phyloP scores from a whole-genome alignment of 192 early-diverging fungal genomes.

The Backusella macrospora region DNA sequence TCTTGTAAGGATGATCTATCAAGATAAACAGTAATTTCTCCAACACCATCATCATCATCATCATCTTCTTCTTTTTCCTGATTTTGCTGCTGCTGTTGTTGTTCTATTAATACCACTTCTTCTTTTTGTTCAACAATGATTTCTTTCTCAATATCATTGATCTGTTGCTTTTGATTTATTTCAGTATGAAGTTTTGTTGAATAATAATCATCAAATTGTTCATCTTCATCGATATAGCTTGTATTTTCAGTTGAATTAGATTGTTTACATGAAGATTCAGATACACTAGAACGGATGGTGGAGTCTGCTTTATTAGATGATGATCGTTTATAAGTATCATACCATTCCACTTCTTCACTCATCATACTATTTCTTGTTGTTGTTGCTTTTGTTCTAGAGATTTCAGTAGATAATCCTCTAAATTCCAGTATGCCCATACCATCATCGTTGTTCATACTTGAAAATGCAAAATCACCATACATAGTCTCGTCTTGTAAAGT shows the following conservation, averaged over 20 bases:
- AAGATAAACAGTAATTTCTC: slow-evolving; percentile 11
- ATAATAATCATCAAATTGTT: slow-evolving; percentile 9
- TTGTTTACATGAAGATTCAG: slow-evolving; percentile 7
- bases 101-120: no score
- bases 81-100: not conserved
- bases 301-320: not conserved
- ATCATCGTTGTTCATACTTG: not conserved
- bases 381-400: not conserved
- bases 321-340: not conserved
- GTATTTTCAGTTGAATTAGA: slow-evolving; percentile 16
- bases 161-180: no score
- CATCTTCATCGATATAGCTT: not conserved
- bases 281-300: not conserved
- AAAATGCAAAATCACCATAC: not conserved
- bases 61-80: not conserved
- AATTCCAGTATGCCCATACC: not conserved
- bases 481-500: not conserved
- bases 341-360: not conserved
- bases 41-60: not conserved
- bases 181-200: slow-evolving; percentile 8
- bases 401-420: not conserved
- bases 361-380: no score
- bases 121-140: no score
- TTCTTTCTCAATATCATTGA: no score
- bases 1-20: not conserved